A percentile compares a stretch with the other conserved stretches of the same genome.
Evolutionary conservation across 495 filamentous ascomycete genomes (phyloP).

Genomic region (Xylaria intraflava): DNA sequence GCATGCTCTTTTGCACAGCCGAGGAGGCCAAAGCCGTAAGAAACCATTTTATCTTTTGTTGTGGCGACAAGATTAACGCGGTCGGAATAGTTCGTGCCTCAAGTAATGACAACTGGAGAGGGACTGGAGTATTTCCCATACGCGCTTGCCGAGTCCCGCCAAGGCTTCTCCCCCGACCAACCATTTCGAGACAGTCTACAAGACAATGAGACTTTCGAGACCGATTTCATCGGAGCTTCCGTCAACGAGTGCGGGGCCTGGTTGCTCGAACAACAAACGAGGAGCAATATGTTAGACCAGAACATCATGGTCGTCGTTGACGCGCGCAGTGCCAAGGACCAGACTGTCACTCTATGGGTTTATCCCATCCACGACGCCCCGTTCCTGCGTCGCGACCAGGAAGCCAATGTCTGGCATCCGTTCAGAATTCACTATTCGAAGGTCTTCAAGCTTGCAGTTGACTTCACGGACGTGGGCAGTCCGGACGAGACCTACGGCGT

Average conservation of each 20-base stretch:
- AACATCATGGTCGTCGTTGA: too few relatives aligned
- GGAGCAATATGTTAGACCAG: too few relatives aligned
- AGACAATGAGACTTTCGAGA: neutral
- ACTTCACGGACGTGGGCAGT: neutral
- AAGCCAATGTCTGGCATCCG: neutral
- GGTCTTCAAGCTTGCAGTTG: neutral
- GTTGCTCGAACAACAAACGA: neutral
- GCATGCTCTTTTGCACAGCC: too few relatives aligned
- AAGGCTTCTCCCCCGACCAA: neutral
- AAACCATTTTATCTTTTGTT: too few relatives aligned
- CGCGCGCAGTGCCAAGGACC: too few relatives aligned
- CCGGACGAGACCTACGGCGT: neutral
- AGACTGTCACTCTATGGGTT: too few relatives aligned
- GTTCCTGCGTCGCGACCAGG: neutral
- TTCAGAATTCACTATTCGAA: neutral
- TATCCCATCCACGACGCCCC: neutral
- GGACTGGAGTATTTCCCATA: neutral
- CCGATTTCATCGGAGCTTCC: neutral
- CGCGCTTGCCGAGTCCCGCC: neutral
- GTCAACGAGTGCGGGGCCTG: neutral
- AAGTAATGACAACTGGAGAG: neutral
- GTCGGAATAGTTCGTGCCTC: neutral
- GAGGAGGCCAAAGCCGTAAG: too few relatives aligned
- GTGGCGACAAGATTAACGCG: too few relatives aligned
- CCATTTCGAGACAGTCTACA: neutral